Base-by-base conservation (phyloP, 192 early-diverging fungal species). In the Dissophora ornata region DNA sequence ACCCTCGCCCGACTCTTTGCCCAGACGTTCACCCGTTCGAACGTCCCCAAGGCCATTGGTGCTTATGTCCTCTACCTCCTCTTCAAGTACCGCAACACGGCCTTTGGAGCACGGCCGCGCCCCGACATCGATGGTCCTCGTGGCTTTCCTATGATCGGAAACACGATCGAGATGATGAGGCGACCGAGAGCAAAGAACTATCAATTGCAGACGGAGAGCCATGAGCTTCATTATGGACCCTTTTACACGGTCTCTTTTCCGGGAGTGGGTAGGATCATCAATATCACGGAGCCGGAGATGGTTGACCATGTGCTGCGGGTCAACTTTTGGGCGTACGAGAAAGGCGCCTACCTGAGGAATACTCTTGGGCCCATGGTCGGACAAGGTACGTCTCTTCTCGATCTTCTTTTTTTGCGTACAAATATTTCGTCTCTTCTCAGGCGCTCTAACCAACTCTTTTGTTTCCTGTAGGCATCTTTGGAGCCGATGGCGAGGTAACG, bases 291-390 rank as follows among this genome's bases (percentile, higher is more conserved):
- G 21, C 73, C 80, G 9, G 62, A 49, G 9, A 42, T 60, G 10
- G 8, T 81, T 50, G 71, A 81, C 24, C 62, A 81, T 59, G 62
- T 81, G 2, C 52, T 81, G 16, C 74, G 74, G 56, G 61, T 41
- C n/a, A 71, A 77, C 47, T 77, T 77, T 57, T 69, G 63, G 47
- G 58, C 68, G 3, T 81, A 77, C 19, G 53, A 60, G 25, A 81
- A 81, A 40, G 62, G 60, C 1, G 71, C 77, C 4, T 32, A 75
- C 4, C 32, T 81, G 7, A 70, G 73, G 11, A 26, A 9, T 13
- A 13, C 13, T 38, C 36, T 38, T 38, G 36, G 36, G 13, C 36
- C 36, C 13, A 38, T 38, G 36, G 36, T 38, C 36, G 36, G 36
- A 38, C 36, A 38, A 38, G 36, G 36, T 38, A 38, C 13, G 13